Base-by-base conservation (phyloP, 768 basidiomycete species). In the Calocybe indica region DNA sequence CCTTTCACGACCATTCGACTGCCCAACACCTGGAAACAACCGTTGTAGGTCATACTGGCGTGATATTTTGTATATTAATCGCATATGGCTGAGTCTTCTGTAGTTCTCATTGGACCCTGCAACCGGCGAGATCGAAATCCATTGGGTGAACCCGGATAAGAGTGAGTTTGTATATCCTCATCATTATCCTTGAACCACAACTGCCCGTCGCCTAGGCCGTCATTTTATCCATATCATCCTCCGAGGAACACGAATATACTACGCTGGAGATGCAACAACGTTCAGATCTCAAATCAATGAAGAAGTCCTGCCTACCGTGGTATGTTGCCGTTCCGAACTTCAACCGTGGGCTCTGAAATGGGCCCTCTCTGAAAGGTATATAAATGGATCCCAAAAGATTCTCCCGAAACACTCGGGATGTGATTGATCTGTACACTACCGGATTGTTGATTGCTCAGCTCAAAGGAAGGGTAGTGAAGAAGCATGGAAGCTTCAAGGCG, bases 121-220 rank as follows among this genome's bases (percentile, higher is more conserved):
- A 10, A 49, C 51, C 7, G 44, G 45, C 28, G 58, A 62, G 39
- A 55, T 62, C 36, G 51, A 52, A 22, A 43, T 54, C 7, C 50
- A 50, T 22, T 62, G 58, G 58, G 52, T 55, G 5, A 58, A 62
- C 37, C 52, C 51, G 1, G 51, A 59, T 38, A 55, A 52, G 14
- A 46, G 59, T 58, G 3, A 40, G 49, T 28, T 15, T 10, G 47
- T 37, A 13, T 44, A 11, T 41, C 45, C 29, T 38, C 39, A 22
- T 22, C 22, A 22, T 22, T 11, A 7, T 50, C 41, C 29, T 14
- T 32, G 43, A 2, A 31, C 22, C 30, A 2, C 14, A 32, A 29
- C 11, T 5, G 8, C 11, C 13, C 15, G 6, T n/a, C 22, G 4
- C 22, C 13, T 41, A 56, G 60, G 49, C 6, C 52, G 43, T 7